Evolutionary conservation across 2,329 filamentous ascomycete species (phyloP).

Genomic region (Trichoderma aggressivum): DNA sequence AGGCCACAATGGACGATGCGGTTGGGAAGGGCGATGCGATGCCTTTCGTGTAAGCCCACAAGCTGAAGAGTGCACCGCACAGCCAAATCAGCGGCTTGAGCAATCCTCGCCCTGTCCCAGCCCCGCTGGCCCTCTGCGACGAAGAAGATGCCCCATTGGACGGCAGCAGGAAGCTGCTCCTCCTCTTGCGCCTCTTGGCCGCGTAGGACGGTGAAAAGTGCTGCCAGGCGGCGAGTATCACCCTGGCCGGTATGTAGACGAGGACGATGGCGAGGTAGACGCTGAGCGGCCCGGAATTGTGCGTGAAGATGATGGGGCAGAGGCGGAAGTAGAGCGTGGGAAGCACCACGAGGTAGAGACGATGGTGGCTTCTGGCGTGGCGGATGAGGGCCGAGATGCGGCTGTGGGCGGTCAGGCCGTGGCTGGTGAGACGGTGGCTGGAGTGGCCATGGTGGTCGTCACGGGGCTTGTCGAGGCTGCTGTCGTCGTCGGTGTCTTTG

Average conservation of each 20-base stretch:
- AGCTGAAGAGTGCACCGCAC: constrained; percentile 13
- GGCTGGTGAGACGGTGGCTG: not conserved
- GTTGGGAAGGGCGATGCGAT: constrained; percentile 17
- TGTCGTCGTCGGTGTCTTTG: not conserved
- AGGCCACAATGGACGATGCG: constrained; percentile 14
- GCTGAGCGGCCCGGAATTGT: constrained; percentile 17
- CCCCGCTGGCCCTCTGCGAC: not conserved
- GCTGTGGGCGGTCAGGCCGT: not conserved
- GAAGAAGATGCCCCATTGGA: not conserved
- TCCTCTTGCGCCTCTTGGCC: constrained; percentile 12
- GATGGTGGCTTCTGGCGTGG: constrained; percentile 7
- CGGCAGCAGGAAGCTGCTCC: constrained; percentile 2
- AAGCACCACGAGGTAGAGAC: constrained; percentile 4
- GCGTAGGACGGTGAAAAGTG: constrained; percentile 1
- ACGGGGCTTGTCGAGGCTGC: not conserved
- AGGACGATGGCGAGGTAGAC: constrained; percentile 18
- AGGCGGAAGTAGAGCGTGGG: constrained; percentile 17
- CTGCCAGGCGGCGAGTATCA: constrained; percentile 8
- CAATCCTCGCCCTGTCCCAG: not conserved
- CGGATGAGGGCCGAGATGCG: not conserved
- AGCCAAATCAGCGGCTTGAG: constrained; percentile 1
- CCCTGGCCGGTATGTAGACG: constrained; percentile 14
- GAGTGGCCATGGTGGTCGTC: not conserved
- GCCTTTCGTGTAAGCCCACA: constrained; percentile 16
- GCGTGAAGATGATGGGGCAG: constrained; percentile 17